Percentiles rank a stretch among this genome's conserved stretches.
These are phyloP conservation scores for Yarrowia sp. DNA, from an alignment of 805 yeast genomes.

Conservation along the genomic window DNA sequence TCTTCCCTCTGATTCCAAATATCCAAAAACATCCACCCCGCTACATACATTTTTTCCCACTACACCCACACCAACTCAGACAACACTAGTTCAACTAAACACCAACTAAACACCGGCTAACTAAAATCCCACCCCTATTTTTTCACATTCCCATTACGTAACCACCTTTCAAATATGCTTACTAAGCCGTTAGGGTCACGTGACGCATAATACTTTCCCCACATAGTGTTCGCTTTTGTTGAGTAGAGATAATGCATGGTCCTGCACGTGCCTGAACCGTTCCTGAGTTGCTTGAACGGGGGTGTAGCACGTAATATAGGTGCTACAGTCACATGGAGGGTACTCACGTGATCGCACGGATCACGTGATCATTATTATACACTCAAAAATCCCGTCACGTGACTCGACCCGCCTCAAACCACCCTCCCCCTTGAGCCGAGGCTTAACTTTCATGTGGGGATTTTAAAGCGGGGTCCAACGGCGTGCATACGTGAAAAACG, in stretches of 20 bases:
- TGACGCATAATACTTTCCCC: background rate
- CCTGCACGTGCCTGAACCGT: conserved; percentile 13
- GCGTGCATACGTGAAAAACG: background rate
- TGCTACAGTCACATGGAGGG: background rate
- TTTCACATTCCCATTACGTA: no score
- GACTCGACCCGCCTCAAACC: background rate
- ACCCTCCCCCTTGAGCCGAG: background rate
- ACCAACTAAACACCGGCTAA: no score
- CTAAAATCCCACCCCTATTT: no score
- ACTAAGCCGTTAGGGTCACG: background rate
- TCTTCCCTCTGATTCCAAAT: no score
- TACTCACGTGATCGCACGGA: no score
- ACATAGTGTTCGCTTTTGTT: background rate
- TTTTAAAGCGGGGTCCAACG: background rate
- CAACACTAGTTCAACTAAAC: no score
- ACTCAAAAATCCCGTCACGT: background rate
- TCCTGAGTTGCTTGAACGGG: background rate
- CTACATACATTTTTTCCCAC: no score
- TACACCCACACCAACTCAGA: no score
- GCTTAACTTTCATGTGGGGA: background rate
- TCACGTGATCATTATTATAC: no score
- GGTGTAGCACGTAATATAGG: no score
- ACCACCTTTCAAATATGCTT: no score
- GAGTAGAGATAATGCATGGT: conserved; percentile 12
- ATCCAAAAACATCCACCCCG: no score